Conservation (phyloP, 2,329 filamentous ascomycete species). For the Aspergillus vadensis region DNA sequence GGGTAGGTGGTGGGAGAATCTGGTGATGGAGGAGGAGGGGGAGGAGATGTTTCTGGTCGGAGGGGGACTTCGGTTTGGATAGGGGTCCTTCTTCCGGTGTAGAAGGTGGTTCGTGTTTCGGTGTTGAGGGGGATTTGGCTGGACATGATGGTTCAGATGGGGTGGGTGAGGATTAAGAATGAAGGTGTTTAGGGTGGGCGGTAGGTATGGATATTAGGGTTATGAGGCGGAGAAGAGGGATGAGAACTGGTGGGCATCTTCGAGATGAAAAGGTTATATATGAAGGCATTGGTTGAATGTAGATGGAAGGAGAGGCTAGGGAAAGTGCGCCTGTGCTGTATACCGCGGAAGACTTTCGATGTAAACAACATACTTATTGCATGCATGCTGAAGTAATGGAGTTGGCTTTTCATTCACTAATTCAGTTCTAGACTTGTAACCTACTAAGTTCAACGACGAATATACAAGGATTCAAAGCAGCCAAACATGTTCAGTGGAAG, state of each 20-base stretch:
- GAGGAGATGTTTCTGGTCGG: no score
- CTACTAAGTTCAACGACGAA: slow-evolving; percentile 13
- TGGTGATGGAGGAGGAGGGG: no score
- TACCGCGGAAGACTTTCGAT: neutral
- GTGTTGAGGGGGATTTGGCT: neutral
- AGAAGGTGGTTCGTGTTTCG: neutral
- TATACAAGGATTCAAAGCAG: slow-evolving; percentile 20
- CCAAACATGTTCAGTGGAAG: slow-evolving; percentile 7
- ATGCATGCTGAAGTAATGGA: neutral
- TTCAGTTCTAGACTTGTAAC: slow-evolving; percentile 3
- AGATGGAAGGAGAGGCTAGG: neutral
- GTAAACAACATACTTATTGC: no score
- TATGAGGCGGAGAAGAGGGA: neutral
- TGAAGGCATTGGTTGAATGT: neutral
- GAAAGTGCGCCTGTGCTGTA: neutral
- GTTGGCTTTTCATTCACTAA: neutral
- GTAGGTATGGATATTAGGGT: neutral
- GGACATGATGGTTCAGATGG: neutral
- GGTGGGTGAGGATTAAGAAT: neutral
- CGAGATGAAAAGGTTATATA: neutral
- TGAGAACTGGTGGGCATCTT: no score
- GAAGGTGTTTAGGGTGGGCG: neutral
- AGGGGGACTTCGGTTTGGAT: no score
- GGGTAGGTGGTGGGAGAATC: no score
- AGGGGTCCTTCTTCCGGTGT: no score